A percentile compares a stretch with the other conserved stretches of the same genome.
These are phyloP conservation scores for Daucus carota DNA, from an alignment of 129 eudicot species.

Conservation along the genomic window DH1_v3.0 NC_030383.2:38959001-38959500, in stretches of 20 bases:
- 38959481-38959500: no score
- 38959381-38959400: no score
- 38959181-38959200: constrained; percentile 24
- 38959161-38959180: no score
- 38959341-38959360: no score
- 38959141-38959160: not conserved
- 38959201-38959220: constrained; percentile 96
- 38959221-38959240: constrained; percentile 96
- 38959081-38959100: constrained; percentile 85
- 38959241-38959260: constrained; percentile 57
- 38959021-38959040: not conserved
- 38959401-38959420: no score
- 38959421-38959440: constrained; percentile 10
- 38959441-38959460: no score
- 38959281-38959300: constrained; percentile 42
- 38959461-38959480: no score
- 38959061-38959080: constrained; percentile 76
- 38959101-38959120: constrained; percentile 81
- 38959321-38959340: constrained; percentile 58
- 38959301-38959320: constrained; percentile 64
- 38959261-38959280: constrained; percentile 32
- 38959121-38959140: not conserved
- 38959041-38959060: not conserved
- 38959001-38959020: not conserved
- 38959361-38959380: no score